Evolutionary conservation across 179 eudicot genomes (phyloP), one percentile per base, ranked within the genome.

Genomic region (Heliamphora pulchella): DNA sequence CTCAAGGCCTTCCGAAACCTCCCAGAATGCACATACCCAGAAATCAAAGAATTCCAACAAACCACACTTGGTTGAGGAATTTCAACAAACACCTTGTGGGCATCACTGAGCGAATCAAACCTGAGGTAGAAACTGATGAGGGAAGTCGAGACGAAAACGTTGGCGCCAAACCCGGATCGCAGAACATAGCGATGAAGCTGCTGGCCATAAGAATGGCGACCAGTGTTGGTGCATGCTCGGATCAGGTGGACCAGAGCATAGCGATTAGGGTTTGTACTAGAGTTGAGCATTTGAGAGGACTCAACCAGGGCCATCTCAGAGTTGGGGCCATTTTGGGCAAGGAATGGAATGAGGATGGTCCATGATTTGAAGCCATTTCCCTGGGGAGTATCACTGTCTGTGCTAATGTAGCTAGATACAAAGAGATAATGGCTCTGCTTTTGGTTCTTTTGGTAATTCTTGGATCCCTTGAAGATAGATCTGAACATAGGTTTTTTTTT

Each of bases 31-130:
- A 91, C 91, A 74, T 87, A 90, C 77, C 96, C 97, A 55, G 94
- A 91, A 80, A 92, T 91, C 82, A 94, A 74, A 57, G 94, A 76
- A 75, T 92, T 92, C 93, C 94, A 91, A 39, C 97, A 85, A 31
- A 92, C 92, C 4, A 89, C 81, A 87, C 87, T 90, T 81, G 81
- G 89, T 81, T 84, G 82, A 80, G 90, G 86, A 80, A 91, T 91
- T 92, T 92, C 97, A 78, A 63, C 96, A 46, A 92, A 91, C 91
- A 94, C 55, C 47, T 88, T 74, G 20, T 82, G 86, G 65, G 97
- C 96, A 78, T 87, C 81, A 15, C 78, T 74, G 14, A 91, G 20
- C 2, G 68, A 81, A 79, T 84, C 90, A 46, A 80, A 57, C 85
- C 86, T 91, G 3, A 85, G 86, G 71, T 94, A 94, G 2, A 88